These are phyloP conservation scores for Angophora floribunda DNA, from an alignment of 345 rosid genomes.

Conservation along the genomic window DNA sequence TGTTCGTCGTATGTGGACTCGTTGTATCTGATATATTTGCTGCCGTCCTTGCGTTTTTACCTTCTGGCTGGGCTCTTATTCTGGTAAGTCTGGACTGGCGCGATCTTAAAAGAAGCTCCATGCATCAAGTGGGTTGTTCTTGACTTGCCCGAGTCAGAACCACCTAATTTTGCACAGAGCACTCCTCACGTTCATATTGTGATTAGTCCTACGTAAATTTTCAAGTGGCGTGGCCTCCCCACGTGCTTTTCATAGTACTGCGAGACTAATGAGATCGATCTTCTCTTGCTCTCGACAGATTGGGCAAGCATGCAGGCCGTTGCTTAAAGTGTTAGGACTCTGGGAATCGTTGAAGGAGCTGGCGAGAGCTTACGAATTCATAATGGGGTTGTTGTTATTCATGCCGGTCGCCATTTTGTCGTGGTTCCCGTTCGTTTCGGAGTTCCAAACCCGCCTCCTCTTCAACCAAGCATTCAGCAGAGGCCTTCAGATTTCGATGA, in stretches of 20 bases:
- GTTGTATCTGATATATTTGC: slow-evolving; percentile 69
- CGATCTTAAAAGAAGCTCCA: neutral
- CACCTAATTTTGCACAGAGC: neutral
- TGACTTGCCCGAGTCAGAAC: rapidly evolving
- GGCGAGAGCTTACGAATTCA: slow-evolving; percentile 76
- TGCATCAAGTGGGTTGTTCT: neutral
- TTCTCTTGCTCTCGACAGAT: neutral
- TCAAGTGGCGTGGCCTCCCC: neutral
- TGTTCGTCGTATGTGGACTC: slow-evolving; percentile 60
- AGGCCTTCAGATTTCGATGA: slow-evolving; percentile 92
- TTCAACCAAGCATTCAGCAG: slow-evolving; percentile 96
- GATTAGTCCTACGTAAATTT: neutral
- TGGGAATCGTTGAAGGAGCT: slow-evolving; percentile 93
- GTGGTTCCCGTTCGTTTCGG: slow-evolving; percentile 85
- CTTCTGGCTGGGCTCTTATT: slow-evolving; percentile 83
- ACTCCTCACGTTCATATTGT: neutral
- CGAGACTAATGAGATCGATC: neutral
- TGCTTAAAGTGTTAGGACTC: slow-evolving; percentile 36
- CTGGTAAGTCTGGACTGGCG: slow-evolving; percentile 46
- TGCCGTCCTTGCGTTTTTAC: slow-evolving; percentile 70
- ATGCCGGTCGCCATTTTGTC: slow-evolving; percentile 64
- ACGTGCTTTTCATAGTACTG: neutral
- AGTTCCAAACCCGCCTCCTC: slow-evolving; percentile 80
- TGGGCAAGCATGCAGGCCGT: slow-evolving; percentile 8
- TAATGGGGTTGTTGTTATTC: slow-evolving; percentile 71